These are phyloP conservation scores for Prunus kanzakura DNA, from an alignment of 306 rosid genomes.

Conservation along the genomic window DNA sequence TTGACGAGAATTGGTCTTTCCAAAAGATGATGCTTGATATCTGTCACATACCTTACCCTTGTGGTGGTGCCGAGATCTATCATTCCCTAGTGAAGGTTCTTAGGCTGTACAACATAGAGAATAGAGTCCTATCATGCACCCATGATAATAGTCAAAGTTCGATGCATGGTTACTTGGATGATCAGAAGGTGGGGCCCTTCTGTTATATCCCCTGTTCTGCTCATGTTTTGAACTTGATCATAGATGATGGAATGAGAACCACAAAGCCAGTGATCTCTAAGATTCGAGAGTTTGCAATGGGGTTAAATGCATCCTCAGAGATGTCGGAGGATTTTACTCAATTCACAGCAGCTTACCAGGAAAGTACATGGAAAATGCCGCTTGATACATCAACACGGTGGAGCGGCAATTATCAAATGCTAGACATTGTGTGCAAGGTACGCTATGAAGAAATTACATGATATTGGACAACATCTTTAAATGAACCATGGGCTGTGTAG, in stretches of 20 bases:
- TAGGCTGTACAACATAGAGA: slow-evolving; percentile 74
- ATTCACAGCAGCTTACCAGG: slow-evolving; percentile 69
- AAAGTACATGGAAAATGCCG: slow-evolving; percentile 89
- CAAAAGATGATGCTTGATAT: slow-evolving; percentile 85
- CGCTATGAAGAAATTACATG: not conserved
- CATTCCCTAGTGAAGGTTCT: slow-evolving; percentile 63
- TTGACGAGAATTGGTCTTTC: slow-evolving; percentile 85
- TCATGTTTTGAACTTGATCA: slow-evolving; percentile 73
- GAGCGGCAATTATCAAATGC: slow-evolving; percentile 97
- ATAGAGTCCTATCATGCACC: slow-evolving; percentile 81
- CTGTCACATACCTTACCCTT: slow-evolving; percentile 75
- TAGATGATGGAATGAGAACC: slow-evolving; percentile 79
- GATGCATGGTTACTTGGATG: slow-evolving; percentile 54
- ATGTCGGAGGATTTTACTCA: slow-evolving; percentile 74
- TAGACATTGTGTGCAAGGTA: slow-evolving; percentile 86
- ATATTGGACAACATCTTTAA: not conserved
- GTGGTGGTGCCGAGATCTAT: slow-evolving; percentile 72
- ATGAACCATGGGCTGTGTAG: not conserved
- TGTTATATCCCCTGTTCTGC: slow-evolving; percentile 94
- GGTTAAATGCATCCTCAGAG: slow-evolving; percentile 66
- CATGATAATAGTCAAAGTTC: slow-evolving; percentile 78
- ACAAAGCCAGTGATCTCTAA: slow-evolving; percentile 58
- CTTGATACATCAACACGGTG: slow-evolving; percentile 86
- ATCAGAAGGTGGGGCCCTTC: slow-evolving; percentile 77
- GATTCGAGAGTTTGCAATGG: slow-evolving; percentile 77